phyloP scores from a whole-genome alignment of 208 protist genomes.

The Wallacemonas sp. region DNA sequence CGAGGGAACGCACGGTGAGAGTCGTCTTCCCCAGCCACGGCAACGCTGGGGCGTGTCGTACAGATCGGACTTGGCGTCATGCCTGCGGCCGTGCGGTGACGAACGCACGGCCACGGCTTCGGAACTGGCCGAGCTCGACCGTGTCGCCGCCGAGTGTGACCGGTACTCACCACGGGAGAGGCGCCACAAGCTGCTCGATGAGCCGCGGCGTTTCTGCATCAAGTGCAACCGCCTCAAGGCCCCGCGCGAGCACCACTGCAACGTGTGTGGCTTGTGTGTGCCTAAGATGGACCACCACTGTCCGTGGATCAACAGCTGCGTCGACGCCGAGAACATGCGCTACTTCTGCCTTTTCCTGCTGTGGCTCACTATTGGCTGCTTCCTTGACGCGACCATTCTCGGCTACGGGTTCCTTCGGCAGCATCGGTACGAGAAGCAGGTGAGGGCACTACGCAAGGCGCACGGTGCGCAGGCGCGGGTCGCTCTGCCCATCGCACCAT shows the following conservation, averaged over 20 bases:
- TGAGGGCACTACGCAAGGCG: slow-evolving; percentile 2
- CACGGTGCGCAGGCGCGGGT: background rate
- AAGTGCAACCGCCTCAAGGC: slow-evolving; percentile 77
- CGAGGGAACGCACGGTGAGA: no score
- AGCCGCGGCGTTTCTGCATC: slow-evolving; percentile 57
- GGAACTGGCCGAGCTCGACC: slow-evolving; percentile 33
- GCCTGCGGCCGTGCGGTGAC: background rate
- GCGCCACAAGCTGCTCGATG: slow-evolving; percentile 45
- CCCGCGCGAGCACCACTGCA: slow-evolving; percentile 87
- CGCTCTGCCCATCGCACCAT: slow-evolving; percentile 11
- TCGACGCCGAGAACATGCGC: slow-evolving; percentile 81
- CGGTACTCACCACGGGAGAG: slow-evolving; percentile 24
- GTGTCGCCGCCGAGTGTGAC: slow-evolving; percentile 28
- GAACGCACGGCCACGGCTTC: background rate
- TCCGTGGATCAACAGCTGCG: slow-evolving; percentile 90
- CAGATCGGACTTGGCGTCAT: background rate
- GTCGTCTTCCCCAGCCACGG: no score
- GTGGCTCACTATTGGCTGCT: slow-evolving; percentile 46
- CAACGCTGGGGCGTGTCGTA: no score
- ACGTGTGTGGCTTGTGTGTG: slow-evolving; percentile 73
- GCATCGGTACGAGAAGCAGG: slow-evolving; percentile 18
- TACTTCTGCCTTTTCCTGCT: slow-evolving; percentile 75
- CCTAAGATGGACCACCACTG: slow-evolving; percentile 91
- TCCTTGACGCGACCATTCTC: slow-evolving; percentile 25
- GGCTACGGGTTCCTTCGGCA: slow-evolving; percentile 24